Evolutionary conservation across 1,284 basidiomycete genomes (phyloP).

Genomic region (Papiliotrema nemorosa): DNA sequence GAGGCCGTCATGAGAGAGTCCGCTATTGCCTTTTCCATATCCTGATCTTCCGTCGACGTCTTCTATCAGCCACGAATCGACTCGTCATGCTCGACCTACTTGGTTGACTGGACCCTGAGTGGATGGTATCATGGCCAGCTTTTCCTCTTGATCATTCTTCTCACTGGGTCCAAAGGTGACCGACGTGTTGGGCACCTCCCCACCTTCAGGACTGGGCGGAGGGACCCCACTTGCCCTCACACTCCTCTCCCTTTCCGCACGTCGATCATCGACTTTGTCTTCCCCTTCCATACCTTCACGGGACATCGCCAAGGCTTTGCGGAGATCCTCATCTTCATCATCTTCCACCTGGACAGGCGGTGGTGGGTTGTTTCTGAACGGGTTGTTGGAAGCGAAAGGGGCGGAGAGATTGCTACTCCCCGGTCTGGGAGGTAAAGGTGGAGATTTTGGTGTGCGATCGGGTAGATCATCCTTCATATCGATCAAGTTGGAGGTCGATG

Average conservation of each 20-base stretch:
- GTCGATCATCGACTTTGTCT: slow-evolving; percentile 9
- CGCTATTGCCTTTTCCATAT: slow-evolving; percentile 41
- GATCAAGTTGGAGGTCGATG: background rate
- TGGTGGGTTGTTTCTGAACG: slow-evolving; percentile 15
- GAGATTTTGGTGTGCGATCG: background rate
- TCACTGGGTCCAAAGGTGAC: slow-evolving; percentile 38
- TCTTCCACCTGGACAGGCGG: slow-evolving; percentile 13
- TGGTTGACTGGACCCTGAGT: background rate
- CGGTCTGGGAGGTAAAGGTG: slow-evolving; percentile 10
- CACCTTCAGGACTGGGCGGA: slow-evolving; percentile 32
- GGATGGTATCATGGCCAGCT: slow-evolving; percentile 23
- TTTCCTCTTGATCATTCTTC: slow-evolving; percentile 33
- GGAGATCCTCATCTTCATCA: slow-evolving; percentile 21
- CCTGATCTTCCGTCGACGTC: slow-evolving; percentile 20
- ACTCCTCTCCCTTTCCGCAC: slow-evolving; percentile 27
- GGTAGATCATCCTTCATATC: background rate
- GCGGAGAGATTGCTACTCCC: slow-evolving; percentile 11
- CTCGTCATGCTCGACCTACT: background rate
- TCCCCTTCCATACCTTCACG: slow-evolving; percentile 6
- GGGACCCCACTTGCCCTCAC: slow-evolving; percentile 37
- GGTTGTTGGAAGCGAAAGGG: slow-evolving; percentile 24
- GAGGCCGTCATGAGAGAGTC: slow-evolving; percentile 46
- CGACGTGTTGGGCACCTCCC: slow-evolving; percentile 3
- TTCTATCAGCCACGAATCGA: background rate
- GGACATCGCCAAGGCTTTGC: slow-evolving; percentile 19